Base-by-base conservation (phyloP, 371 early-diverging fungal species). In the Lichtheimia ornata region DNA sequence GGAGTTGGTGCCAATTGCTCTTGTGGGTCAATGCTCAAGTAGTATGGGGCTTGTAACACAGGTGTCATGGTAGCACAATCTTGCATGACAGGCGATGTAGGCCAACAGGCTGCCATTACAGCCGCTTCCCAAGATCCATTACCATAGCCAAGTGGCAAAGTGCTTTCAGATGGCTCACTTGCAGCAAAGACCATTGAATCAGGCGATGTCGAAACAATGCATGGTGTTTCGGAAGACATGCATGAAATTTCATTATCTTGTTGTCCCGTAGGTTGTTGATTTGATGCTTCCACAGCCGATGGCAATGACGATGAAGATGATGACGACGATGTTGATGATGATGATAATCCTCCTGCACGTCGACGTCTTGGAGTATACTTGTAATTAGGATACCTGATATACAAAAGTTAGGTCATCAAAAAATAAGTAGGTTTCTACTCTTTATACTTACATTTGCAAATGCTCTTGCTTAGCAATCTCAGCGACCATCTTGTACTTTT, bases 401-500 rank as follows among this genome's bases (percentile, higher is more conserved):
- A 14, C 17, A 22, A 7, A 12, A 25, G 17, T 45, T 42, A 27
- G 13, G 14, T 5, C 6, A n/a, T n/a, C n/a, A n/a, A n/a, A n/a
- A n/a, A 27, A 12, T 6, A 30, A 27, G 6, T 40, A 15, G 9
- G 5, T n/a, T 27, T 2, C n/a, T 11, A n/a, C n/a, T n/a, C n/a
- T 11, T 47, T 28, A 30, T 1, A 51, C 63, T 40, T 56, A 64
- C 58, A 43, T 17, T 18, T 41, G 44, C 11, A 25, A 73, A 71
- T 89, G 89, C 57, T 82, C 78, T 44, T 72, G 59, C 60, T 84
- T 83, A 11, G 75, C 78, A 20, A 71, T 44, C 47, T 82, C 81
- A 3, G 90, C 89, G 58, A 73, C 73, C 58, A 74, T 73, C n/a
- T 76, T 66, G 64, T 82, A 90, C 44, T 69, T 62, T 47, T 84